A percentile compares a stretch with the other conserved stretches of the same genome.
Conservation (phyloP, 192 early-diverging fungal species). For the Coemansia sp. region DNA sequence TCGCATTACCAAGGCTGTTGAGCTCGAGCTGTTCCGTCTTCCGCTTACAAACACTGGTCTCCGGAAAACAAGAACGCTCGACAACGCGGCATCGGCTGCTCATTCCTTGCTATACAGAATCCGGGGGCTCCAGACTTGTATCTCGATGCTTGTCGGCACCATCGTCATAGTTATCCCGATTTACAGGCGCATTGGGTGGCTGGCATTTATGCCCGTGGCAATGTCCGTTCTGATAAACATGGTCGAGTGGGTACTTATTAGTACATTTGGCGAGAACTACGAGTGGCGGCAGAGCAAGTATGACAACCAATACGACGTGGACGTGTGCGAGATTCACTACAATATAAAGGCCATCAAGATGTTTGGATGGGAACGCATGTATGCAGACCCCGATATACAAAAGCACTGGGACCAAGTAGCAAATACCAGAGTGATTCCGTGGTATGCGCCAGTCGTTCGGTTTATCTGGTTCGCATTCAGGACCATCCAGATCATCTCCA, state of each 20-base stretch:
- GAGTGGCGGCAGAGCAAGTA: not conserved
- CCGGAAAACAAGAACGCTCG: not conserved
- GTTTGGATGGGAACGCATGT: slow-evolving; percentile 44
- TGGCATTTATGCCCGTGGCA: slow-evolving; percentile 14
- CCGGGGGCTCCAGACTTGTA: not conserved
- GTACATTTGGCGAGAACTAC: not conserved
- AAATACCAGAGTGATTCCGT: slow-evolving; percentile 9
- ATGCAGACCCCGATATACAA: slow-evolving; percentile 5
- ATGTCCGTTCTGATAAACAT: not conserved
- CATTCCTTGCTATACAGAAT: slow-evolving; percentile 6
- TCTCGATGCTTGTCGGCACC: slow-evolving; percentile 9
- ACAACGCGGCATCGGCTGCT: not conserved
- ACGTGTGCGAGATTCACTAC: slow-evolving; percentile 11
- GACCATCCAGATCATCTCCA: not conserved
- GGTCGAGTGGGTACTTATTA: not conserved
- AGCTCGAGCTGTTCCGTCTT: slow-evolving; percentile 29
- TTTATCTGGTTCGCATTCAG: slow-evolving; percentile 12
- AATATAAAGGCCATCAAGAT: slow-evolving; percentile 36
- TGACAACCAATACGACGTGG: not conserved
- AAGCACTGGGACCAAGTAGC: not conserved
- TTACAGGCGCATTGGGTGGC: slow-evolving; percentile 22
- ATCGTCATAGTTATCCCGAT: slow-evolving; percentile 10
- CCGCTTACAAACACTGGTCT: slow-evolving; percentile 17
- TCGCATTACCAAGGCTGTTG: slow-evolving; percentile 10
- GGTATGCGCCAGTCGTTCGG: slow-evolving; percentile 27